Evolutionary conservation across 2,329 filamentous ascomycete genomes (phyloP).

Genomic region (Parasarocladium wereldwijsianum): DNA sequence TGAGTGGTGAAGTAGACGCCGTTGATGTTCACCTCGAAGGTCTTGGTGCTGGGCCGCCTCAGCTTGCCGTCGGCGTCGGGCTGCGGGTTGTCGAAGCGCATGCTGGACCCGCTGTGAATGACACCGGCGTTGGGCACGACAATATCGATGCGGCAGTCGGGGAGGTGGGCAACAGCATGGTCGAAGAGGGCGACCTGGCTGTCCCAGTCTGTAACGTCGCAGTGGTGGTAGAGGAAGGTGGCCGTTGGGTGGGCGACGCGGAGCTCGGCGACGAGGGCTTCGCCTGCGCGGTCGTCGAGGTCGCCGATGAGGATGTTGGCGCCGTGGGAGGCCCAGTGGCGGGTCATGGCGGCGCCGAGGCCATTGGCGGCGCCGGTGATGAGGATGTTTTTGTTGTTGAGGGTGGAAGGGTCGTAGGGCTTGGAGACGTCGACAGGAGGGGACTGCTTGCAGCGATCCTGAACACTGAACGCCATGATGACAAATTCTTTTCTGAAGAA

Average conservation of each 20-base stretch:
- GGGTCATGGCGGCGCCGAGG: conserved; percentile 39
- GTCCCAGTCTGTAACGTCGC: conserved; percentile 51
- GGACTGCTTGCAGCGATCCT: conserved; percentile 23
- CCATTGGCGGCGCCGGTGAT: conserved; percentile 52
- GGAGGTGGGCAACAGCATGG: conserved; percentile 35
- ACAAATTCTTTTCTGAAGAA: no score
- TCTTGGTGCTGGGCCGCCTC: conserved; percentile 28
- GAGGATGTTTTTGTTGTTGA: conserved; percentile 41
- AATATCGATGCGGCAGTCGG: conserved; percentile 40
- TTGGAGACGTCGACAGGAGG: conserved; percentile 28
- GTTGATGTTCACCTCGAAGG: conserved; percentile 45
- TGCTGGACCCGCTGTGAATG: conserved; percentile 16
- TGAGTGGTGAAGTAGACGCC: conserved; percentile 52
- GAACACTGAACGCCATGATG: no score
- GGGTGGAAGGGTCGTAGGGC: conserved; percentile 27
- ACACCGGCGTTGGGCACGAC: conserved; percentile 57
- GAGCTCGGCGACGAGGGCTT: conserved; percentile 37
- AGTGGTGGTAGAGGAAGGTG: conserved; percentile 40
- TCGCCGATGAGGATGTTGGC: conserved; percentile 51
- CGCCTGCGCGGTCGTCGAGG: conserved; percentile 37
- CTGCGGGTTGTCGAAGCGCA: conserved; percentile 30
- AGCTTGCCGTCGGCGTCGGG: conserved; percentile 27
- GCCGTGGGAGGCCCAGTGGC: conserved; percentile 37
- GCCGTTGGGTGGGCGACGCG: conserved; percentile 21
- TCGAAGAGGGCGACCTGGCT: conserved; percentile 51